Base-by-base conservation (phyloP, 148 eudicot species). In the Rhododendron williamsianum region DNA sequence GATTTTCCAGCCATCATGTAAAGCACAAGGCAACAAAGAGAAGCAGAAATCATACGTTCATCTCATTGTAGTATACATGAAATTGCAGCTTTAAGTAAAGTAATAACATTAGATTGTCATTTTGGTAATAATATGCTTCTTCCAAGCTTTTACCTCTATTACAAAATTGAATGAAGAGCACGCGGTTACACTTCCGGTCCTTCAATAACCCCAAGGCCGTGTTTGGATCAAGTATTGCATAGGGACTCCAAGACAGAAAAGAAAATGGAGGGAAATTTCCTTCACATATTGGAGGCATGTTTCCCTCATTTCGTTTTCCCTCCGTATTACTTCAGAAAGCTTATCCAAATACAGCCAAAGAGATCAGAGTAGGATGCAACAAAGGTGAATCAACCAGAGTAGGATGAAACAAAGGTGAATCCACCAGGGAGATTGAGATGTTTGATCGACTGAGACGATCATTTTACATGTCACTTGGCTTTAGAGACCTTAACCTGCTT, bases 401-500 rank as follows among this genome's bases (percentile, higher is more conserved):
- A 46, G 49, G 49, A 9, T 35, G 6, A 63, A 23, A 65, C 72
- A 65, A 65, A 65, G 30, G 30, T 65, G 72, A 65, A 65, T 9
- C 72, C 0, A 58, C 65, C 9, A 6, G 65, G n/a, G 65, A 58
- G 65, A 58, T 58, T 58, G 30, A 69, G 74, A 69, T 27, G 30
- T 3, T 19, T 78, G 25, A 45, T 46, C 54, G 9, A 23, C 48
- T 7, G 12, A 74, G 2, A 77, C 0, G 80, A 9, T n/a, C 33
- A 78, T 23, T 80, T 80, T 30, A 49, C 65, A 13, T 33, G 67
- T 80, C 82, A 80, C 6, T 49, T 52, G 49, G 63, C 30, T 52
- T 52, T 30, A 52, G 65, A 16, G 65, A 80, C 35, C 23, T 73
- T 10, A 73, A 82, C 25, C 86, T 69, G 48, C 48, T 84, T 91